Evolutionary conservation across 2,329 filamentous ascomycete species (phyloP).

Genomic region (Beauveria sp.): DNA sequence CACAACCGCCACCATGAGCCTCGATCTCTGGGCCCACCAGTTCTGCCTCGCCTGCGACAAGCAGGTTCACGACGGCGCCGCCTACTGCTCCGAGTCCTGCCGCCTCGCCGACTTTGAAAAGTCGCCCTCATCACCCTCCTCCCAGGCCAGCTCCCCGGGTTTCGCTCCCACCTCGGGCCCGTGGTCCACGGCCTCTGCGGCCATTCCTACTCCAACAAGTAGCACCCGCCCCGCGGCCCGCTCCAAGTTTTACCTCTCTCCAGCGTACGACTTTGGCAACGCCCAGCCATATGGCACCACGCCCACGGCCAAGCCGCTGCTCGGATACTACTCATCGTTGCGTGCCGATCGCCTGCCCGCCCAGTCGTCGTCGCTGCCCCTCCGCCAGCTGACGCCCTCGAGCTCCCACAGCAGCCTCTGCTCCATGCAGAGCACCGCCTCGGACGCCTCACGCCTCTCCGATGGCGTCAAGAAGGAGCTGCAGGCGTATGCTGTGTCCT

Average conservation of each 20-base stretch:
- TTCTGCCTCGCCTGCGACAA: slow-evolving; percentile 93
- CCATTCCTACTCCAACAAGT: slow-evolving; percentile 16
- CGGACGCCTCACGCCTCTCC: slow-evolving; percentile 51
- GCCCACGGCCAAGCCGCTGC: slow-evolving; percentile 30
- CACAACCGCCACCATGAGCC: slow-evolving; percentile 38
- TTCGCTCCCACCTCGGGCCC: slow-evolving; percentile 43
- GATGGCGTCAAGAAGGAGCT: slow-evolving; percentile 73
- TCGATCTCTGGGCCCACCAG: slow-evolving; percentile 71
- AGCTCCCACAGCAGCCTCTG: slow-evolving; percentile 79
- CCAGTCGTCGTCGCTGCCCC: slow-evolving; percentile 11
- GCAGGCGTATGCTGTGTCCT: slow-evolving; percentile 77
- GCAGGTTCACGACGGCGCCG: slow-evolving; percentile 59
- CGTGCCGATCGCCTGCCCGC: slow-evolving; percentile 8
- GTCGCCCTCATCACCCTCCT: slow-evolving; percentile 45
- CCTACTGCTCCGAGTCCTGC: slow-evolving; percentile 91
- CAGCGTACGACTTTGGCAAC: slow-evolving; percentile 67
- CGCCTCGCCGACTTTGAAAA: slow-evolving; percentile 80
- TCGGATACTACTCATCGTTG: slow-evolving; percentile 23
- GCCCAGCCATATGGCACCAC: slow-evolving; percentile 50
- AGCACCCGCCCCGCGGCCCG: slow-evolving; percentile 4
- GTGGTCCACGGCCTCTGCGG: slow-evolving; percentile 32
- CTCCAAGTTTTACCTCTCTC: slow-evolving; percentile 59
- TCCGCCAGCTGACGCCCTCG: slow-evolving; percentile 54
- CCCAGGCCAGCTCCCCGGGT: slow-evolving; percentile 50
- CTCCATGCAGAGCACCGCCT: slow-evolving; percentile 61